A percentile compares a stretch with the other conserved stretches of the same genome.
phyloP scores from a whole-genome alignment of 2,329 filamentous ascomycete species.

The Colletotrichum sp. region DNA sequence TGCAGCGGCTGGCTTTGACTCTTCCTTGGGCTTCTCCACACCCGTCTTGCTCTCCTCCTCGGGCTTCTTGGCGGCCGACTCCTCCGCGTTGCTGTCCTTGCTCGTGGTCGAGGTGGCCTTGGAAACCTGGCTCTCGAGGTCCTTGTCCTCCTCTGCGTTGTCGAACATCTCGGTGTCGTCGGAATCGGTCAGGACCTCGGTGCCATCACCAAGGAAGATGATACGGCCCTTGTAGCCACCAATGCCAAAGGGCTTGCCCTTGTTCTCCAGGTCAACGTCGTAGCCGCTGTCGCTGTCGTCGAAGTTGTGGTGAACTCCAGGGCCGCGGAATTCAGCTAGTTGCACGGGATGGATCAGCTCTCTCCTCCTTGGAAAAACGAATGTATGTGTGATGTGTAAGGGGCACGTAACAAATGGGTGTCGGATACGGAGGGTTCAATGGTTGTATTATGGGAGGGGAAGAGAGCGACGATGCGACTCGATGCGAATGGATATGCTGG shows the following conservation, averaged over 20 bases:
- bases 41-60: slow-evolving; percentile 19
- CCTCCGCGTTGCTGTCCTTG: slow-evolving; percentile 18
- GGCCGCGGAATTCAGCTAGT: slow-evolving; percentile 82
- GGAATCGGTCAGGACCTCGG: slow-evolving; percentile 87
- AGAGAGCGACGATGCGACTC: slow-evolving; percentile 12
- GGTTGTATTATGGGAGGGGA: slow-evolving; percentile 15
- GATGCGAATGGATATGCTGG: slow-evolving; percentile 12
- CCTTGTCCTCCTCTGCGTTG: slow-evolving; percentile 82
- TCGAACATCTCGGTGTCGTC: slow-evolving; percentile 95
- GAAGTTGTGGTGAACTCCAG: slow-evolving; percentile 81
- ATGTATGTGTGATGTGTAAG: background rate
- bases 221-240: slow-evolving; percentile 82
- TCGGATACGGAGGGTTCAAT: background rate
- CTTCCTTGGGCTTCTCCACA: slow-evolving; percentile 14
- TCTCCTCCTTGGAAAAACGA: slow-evolving; percentile 20
- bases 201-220: slow-evolving; percentile 94
- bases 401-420: slow-evolving; percentile 14
- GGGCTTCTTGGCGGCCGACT: slow-evolving; percentile 29
- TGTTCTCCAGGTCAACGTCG: slow-evolving; percentile 75
- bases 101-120: slow-evolving; percentile 47
- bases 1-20: slow-evolving; percentile 14
- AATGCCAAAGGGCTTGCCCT: slow-evolving; percentile 66
- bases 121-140: slow-evolving; percentile 82
- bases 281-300: slow-evolving; percentile 81
- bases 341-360: slow-evolving; percentile 23